Base-by-base conservation (phyloP, 2,329 filamentous ascomycete species). In the Chalara sp. region DNA sequence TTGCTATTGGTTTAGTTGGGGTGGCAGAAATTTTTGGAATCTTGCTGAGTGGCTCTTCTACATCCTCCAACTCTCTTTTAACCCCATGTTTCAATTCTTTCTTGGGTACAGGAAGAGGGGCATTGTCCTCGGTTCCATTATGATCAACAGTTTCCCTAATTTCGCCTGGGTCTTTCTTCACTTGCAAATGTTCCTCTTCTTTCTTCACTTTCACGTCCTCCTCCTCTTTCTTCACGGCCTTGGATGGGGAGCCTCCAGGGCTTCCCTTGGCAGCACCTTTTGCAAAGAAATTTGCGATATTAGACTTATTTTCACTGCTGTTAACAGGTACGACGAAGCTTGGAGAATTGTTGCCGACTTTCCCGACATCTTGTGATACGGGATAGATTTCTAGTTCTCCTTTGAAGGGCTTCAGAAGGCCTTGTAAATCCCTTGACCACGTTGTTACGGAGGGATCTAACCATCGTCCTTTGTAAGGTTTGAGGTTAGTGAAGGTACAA, bases 201-300 rank as follows among this genome's bases (percentile, higher is more conserved):
- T 53, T 55, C 32, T 59, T 55, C 4, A 44, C 12, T n/a, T 54
- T 45, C 40, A 46, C 49, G 5, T 51, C 49, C 49, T 50, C 51
- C 50, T 53, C 52, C 29, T 50, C 44, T 43, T 46, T 33, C 39
- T 44, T 44, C 28, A 8, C 41, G 10, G 10, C 10, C 28, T 13
- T 44, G 41, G 10, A 8, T 44, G 41, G 41, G 8, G 41, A 21
- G 13, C 46, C 3, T 29, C 61, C 56, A 13, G 46, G 29, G 6
- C 52, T 44, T 5, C 44, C 49, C 48, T 62, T 60, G 32, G 51
- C 46, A 4, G 52, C 48, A n/a, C 55, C 54, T 45, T 81, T 86
- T 6, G 77, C 77, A 63, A 97, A 97, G 73, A 96, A 96, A 61
- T 96, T 96, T 44, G 87, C 87, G 67, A 97, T 97, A 58, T 93